Percentiles rank a stretch among this genome's conserved stretches.
phyloP scores from a whole-genome alignment of 208 protist genomes.

The Leishmania arabica region DNA sequence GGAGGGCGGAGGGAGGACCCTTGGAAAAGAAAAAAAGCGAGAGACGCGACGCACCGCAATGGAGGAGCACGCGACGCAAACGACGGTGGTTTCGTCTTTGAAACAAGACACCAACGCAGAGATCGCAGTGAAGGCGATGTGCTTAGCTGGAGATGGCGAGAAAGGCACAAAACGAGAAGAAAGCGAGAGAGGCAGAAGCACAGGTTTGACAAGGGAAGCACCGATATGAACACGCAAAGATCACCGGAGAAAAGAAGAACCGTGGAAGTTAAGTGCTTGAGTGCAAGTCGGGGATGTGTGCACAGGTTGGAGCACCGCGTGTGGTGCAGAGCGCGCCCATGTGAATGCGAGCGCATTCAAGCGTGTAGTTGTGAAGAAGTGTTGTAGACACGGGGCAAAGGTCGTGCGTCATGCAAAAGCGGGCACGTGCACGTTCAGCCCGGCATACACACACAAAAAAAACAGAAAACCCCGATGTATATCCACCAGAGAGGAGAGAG shows the following conservation, averaged over 20 bases:
- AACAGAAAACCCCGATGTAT: too few species aligned
- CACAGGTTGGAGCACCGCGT: neutral
- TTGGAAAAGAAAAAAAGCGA: neutral
- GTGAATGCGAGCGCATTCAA: neutral
- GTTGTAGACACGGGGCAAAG: neutral
- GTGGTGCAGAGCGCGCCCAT: neutral
- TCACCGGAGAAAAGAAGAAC: neutral
- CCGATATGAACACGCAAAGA: neutral
- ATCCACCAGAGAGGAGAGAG: neutral
- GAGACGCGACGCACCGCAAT: neutral
- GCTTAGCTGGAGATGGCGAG: neutral
- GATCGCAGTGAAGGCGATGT: neutral
- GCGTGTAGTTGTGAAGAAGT: neutral
- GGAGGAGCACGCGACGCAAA: neutral
- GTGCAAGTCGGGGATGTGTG: neutral
- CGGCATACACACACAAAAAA: neutral
- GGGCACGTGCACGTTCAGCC: neutral
- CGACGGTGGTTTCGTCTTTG: neutral
- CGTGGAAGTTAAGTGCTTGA: neutral
- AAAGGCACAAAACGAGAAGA: neutral
- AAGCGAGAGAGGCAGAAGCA: neutral
- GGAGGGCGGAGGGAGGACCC: too few species aligned
- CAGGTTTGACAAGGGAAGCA: neutral
- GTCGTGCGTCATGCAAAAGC: neutral
- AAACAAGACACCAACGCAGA: slow-evolving; percentile 3